These are phyloP conservation scores for Picochlorum sp. DNA, from an alignment of 139 green algal species.

Conservation along the genomic window DNA sequence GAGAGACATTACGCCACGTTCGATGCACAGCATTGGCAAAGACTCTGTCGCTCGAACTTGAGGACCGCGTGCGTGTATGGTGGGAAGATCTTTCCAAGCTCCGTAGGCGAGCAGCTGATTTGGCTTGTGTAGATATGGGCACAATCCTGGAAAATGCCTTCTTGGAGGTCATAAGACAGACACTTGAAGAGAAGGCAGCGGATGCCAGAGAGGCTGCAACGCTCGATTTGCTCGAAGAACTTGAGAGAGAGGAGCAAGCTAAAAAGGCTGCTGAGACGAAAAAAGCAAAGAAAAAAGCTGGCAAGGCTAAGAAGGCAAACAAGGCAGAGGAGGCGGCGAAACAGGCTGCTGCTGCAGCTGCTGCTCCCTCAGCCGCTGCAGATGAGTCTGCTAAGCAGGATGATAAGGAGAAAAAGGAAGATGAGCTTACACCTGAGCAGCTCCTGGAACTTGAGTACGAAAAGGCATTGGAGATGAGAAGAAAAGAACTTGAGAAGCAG, in stretches of 20 bases:
- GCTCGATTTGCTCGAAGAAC: slow-evolving; percentile 51
- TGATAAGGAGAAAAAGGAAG: background rate
- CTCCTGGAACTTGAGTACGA: slow-evolving; percentile 36
- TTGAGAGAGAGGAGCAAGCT: slow-evolving; percentile 47
- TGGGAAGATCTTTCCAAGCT: slow-evolving; percentile 46
- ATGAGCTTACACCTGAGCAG: background rate
- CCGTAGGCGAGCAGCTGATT: slow-evolving; percentile 27
- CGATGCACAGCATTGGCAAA: slow-evolving; percentile 28
- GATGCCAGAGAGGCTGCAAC: slow-evolving; percentile 43
- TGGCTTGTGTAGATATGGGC: slow-evolving; percentile 47
- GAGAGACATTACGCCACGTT: slow-evolving; percentile 12
- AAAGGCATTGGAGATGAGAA: slow-evolving; percentile 52
- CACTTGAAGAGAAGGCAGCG: slow-evolving; percentile 42
- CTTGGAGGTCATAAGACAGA: slow-evolving; percentile 38
- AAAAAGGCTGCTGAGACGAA: slow-evolving; percentile 27
- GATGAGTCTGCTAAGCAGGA: background rate
- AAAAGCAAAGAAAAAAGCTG: slow-evolving; percentile 33
- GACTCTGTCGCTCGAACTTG: slow-evolving; percentile 41
- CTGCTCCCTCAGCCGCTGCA: background rate
- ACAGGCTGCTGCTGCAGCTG: slow-evolving; percentile 1
- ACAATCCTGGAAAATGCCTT: slow-evolving; percentile 38
- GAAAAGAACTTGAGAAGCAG: slow-evolving; percentile 41
- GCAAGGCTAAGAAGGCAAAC: slow-evolving; percentile 29
- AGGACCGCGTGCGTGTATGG: slow-evolving; percentile 34
- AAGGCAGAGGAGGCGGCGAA: slow-evolving; percentile 15